A percentile compares a stretch with the other conserved stretches of the same genome.
Evolutionary conservation across 768 basidiomycete genomes (phyloP).

Genomic region (Leucocoprinus leucothites): DNA sequence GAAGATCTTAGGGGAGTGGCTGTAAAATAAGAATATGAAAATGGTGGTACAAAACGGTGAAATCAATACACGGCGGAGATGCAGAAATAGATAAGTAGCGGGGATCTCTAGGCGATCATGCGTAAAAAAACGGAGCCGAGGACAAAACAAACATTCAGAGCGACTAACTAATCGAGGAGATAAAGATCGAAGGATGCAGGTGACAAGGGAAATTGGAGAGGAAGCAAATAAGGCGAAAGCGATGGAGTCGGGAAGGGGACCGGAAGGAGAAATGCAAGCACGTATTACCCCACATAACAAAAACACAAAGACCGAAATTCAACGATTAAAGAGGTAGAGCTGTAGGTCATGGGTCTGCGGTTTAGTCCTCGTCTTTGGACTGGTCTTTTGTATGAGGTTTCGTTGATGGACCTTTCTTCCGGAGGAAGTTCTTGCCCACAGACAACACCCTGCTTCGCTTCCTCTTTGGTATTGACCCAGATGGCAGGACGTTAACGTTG

Average conservation of each 20-base stretch:
- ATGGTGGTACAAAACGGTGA: not conserved
- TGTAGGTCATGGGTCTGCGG: not conserved
- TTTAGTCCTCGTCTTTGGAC: slow-evolving; percentile 1
- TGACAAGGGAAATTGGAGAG: not conserved
- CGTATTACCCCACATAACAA: not conserved
- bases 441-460: slow-evolving; percentile 5
- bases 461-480: slow-evolving; percentile 12
- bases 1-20: not conserved
- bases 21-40: not conserved
- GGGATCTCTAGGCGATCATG: not conserved
- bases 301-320: not conserved
- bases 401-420: slow-evolving; percentile 1
- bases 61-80: not conserved
- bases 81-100: slow-evolving; percentile 4
- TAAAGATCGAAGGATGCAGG: not conserved
- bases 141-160: not conserved
- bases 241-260: not conserved
- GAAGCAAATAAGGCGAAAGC: not conserved
- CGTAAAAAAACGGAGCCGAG: not conserved
- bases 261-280: not conserved
- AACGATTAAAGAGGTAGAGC: not conserved
- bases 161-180: not conserved
- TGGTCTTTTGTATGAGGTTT: slow-evolving; percentile 2
- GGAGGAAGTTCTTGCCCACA: slow-evolving; percentile 7
- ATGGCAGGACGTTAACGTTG: slow-evolving; percentile 23